Evolutionary conservation across 495 filamentous ascomycete genomes (phyloP), one percentile per base, ranked within the genome.

Genomic region (Podospora tetraspora): DNA sequence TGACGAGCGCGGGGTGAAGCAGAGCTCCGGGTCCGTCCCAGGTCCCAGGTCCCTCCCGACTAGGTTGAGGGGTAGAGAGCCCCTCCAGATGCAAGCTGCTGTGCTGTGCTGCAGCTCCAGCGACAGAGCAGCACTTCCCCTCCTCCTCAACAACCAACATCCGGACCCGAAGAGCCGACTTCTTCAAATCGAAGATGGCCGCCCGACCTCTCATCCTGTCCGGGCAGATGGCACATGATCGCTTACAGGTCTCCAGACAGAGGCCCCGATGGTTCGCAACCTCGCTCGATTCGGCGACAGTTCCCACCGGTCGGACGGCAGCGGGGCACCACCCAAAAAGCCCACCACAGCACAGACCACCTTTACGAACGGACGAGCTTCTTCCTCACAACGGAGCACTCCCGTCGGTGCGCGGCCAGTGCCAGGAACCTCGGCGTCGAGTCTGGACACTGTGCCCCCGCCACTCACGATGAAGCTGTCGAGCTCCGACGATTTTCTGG

Each of bases 1-100:
- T 65, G 63, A 65, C 63, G 63, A 58, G 23, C 27, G 63, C 63
- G 63, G 63, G 63, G 63, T 65, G 63, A 24, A 56, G 60, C 23
- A 65, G 63, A 43, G 57, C 21, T 58, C 24, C 21, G 61, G 61
- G 34, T 43, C 34, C 34, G 34, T 43, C 34, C 34, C 32, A 43
- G 37, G 37, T 43, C 37, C 43, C 43, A 52, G 43, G 43, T 52
- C 16, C 43, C 43, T 52, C 43, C 43, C 43, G 9, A 52, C 43
- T n/a, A n/a, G n/a, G n/a, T 25, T 65, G 63, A 65, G 63, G 63
- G 63, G 63, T 59, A 65, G 34, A 34, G 63, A 58, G 63, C 63
- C 63, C 63, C 63, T 65, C 63, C 27, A 12, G 63, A 59, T 37
- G 63, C 63, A 32, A 12, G n/a, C 27, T 62, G 32, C 32, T 34